These are phyloP conservation scores for Podila clonocystis DNA, from an alignment of 192 early-diverging fungal species.

Conservation along the genomic window DNA sequence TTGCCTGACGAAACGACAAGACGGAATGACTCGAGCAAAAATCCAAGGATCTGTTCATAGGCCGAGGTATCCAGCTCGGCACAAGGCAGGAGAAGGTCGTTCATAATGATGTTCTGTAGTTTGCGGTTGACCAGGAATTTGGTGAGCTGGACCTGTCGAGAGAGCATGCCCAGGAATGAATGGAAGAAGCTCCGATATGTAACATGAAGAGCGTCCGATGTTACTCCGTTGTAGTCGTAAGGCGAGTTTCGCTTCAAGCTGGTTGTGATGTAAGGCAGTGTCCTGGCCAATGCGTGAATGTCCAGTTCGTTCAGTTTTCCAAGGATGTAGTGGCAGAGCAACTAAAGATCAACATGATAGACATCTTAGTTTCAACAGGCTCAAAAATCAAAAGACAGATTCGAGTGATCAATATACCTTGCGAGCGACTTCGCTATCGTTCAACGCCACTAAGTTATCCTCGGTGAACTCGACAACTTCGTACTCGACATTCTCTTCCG, in stretches of 20 bases:
- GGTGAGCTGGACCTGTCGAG: constrained; percentile 42
- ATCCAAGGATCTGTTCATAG: constrained; percentile 45
- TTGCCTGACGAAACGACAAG: constrained; percentile 42
- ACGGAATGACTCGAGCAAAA: constrained; percentile 44
- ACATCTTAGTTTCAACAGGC: no score
- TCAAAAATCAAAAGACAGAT: background rate
- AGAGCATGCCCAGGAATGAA: constrained; percentile 49
- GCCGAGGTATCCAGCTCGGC: constrained; percentile 46
- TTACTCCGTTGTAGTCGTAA: constrained; percentile 25
- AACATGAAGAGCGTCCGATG: constrained; percentile 43
- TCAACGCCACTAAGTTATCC: constrained; percentile 28
- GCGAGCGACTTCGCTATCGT: constrained; percentile 59
- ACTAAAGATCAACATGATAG: constrained; percentile 8
- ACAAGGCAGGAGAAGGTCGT: constrained; percentile 53
- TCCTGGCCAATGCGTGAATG: constrained; percentile 44
- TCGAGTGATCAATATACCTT: constrained; percentile 26
- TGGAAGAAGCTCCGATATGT: constrained; percentile 59
- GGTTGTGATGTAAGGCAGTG: constrained; percentile 44
- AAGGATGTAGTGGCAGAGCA: constrained; percentile 59
- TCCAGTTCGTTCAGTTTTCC: constrained; percentile 49
- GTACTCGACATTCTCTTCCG: constrained; percentile 33
- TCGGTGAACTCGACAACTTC: constrained; percentile 40
- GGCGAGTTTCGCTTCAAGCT: constrained; percentile 42
- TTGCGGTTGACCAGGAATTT: constrained; percentile 46
- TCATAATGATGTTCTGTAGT: constrained; percentile 54